Evolutionary conservation across 148 eudicot species (phyloP), one percentile per base, ranked within the genome.

Genomic region (Spergularia bocconei): DNA sequence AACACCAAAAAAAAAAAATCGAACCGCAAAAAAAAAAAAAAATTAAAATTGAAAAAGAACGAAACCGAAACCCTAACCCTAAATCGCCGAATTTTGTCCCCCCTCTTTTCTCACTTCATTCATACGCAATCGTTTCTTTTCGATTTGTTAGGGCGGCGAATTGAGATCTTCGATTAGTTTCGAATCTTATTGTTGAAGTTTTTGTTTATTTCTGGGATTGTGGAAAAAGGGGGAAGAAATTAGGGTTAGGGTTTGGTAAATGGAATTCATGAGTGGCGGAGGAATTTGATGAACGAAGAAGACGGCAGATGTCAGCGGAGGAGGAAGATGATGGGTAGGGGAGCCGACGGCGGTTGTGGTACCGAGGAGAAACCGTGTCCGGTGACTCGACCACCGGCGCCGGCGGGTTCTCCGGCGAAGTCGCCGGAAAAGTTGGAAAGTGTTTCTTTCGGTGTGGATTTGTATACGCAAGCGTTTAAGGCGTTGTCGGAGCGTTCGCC

Each of bases 61-160:
- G 50, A 50, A 75, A 76, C 83, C 69, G 76, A 82, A 93, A 86
- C 92, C 97, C 97, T 91, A 93, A 88, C 94, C 94, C 97, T 88
- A 87, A 86, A 75, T 88, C 84, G 81, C 81, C 55, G 21, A 74
- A 67, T 41, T 54, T 51, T n/a, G n/a, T 66, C 71, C 58, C 72
- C 76, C 15, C 33, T 55, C 14, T 20, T 21, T 17, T 16, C 56
- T 21, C 51, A 36, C 39, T 64, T 61, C 61, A n/a, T 57, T 60
- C 20, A 33, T 19, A 4, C 61, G 7, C 16, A 13, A 15, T 41
- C 38, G 17, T 15, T 56, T 70, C 57, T 5, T 56, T 58, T 55
- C 47, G 39, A 33, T 67, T 67, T n/a, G n/a, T 39, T 33, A 21
- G 10, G 41, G 48, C 54, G 48, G 67, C 44, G 23, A 1, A 21